These are phyloP conservation scores for Penicillium atrosanguineum DNA, from an alignment of 495 filamentous ascomycete genomes.

Conservation along the genomic window DNA sequence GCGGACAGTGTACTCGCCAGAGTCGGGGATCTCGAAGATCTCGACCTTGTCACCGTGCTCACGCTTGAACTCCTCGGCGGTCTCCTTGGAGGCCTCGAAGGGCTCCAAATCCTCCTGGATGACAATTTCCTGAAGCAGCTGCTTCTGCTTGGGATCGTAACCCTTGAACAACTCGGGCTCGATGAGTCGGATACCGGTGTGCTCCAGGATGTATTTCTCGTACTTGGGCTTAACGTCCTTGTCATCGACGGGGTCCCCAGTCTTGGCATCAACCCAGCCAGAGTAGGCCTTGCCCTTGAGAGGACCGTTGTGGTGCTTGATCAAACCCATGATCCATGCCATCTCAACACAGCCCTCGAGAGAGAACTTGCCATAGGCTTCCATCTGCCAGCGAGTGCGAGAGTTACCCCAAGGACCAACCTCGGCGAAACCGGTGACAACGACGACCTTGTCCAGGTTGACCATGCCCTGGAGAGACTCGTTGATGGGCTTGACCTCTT, in stretches of 20 bases:
- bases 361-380: conserved; percentile 93
- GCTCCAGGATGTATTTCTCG: conserved; percentile 93
- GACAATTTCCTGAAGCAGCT: conserved; percentile 94
- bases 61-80: conserved; percentile 93
- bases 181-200: conserved; percentile 95
- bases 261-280: conserved; percentile 95
- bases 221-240: conserved; percentile 97
- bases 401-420: conserved; percentile 98
- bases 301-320: conserved; percentile 97
- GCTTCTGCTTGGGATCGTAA: conserved; percentile 98
- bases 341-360: conserved; percentile 98
- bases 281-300: conserved; percentile 96
- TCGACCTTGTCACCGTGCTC: conserved; percentile 97
- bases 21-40: conserved; percentile 92
- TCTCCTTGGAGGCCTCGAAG: conserved; percentile 96
- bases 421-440: conserved; percentile 95
- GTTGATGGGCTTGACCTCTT: conserved; percentile 85
- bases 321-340: conserved; percentile 99
- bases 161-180: conserved; percentile 96
- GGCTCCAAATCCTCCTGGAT: conserved; percentile 95
- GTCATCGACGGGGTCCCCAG: conserved; percentile 92
- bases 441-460: conserved; percentile 94
- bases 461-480: conserved; percentile 93
- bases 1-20: conserved; percentile 89
- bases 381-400: conserved; percentile 98